Percentiles rank a stretch among this genome's conserved stretches.
phyloP scores from a whole-genome alignment of 768 basidiomycete species.

The Mycena haematopus region DNA sequence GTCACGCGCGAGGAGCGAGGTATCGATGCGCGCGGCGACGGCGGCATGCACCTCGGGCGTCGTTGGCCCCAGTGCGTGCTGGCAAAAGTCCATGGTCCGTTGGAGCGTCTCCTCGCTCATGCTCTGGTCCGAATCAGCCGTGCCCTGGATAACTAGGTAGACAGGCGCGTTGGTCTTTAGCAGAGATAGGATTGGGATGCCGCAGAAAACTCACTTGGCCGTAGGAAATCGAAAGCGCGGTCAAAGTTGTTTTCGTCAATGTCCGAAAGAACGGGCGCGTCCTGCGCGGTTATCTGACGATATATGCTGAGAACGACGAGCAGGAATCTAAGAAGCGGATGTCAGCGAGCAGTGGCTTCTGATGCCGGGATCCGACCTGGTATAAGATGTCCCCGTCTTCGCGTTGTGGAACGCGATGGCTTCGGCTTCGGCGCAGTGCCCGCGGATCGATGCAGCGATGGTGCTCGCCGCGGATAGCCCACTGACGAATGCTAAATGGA shows the following conservation, averaged over 20 bases:
- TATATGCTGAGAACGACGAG: constrained; percentile 56
- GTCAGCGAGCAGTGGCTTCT: not conserved
- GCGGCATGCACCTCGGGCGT: constrained; percentile 6
- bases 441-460: constrained; percentile 40
- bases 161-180: too few species aligned
- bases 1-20: not conserved
- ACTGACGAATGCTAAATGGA: constrained; percentile 47
- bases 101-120: not conserved
- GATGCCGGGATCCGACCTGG: constrained; percentile 32
- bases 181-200: not conserved
- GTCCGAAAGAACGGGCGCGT: constrained; percentile 46
- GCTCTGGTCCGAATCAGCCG: not conserved
- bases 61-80: constrained; percentile 9
- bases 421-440: constrained; percentile 39
- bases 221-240: constrained; percentile 50
- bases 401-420: constrained; percentile 41
- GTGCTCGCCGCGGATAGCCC: constrained; percentile 45
- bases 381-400: constrained; percentile 41
- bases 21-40: not conserved
- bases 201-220: constrained; percentile 34
- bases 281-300: constrained; percentile 53
- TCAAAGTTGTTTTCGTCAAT: constrained; percentile 56
- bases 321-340: constrained; percentile 43
- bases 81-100: constrained; percentile 7
- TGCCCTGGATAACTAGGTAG: constrained; percentile 1